Evolutionary conservation across 108 stramenopile species (phyloP).

Genomic region (Tribonema minus): DNA sequence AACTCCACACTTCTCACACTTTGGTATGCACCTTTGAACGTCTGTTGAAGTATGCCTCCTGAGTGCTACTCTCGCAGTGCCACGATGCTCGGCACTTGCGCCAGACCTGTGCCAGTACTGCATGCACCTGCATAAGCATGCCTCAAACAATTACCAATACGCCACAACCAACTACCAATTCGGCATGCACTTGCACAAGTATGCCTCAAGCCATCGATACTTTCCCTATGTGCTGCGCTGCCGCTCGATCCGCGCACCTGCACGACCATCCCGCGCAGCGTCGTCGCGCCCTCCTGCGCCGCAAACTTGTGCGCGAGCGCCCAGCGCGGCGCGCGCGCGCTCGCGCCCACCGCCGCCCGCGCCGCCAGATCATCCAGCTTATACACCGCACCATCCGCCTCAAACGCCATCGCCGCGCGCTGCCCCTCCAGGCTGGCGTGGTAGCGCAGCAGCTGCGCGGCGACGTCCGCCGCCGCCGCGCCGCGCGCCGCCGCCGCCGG

Average conservation of each 20-base stretch:
- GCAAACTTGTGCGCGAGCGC: constrained; percentile 88
- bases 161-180: no score
- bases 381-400: constrained; percentile 87
- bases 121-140: no score
- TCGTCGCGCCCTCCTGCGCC: constrained; percentile 62
- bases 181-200: no score
- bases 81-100: no score
- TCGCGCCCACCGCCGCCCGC: constrained; percentile 63
- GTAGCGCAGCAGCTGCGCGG: constrained; percentile 34
- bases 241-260: constrained; percentile 80
- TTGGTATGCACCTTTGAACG: no score
- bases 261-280: constrained; percentile 62
- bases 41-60: no score
- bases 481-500: constrained; percentile 15
- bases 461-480: background rate
- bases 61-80: no score
- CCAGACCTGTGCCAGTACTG: no score
- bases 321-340: constrained; percentile 76
- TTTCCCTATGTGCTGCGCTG: no score
- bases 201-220: no score
- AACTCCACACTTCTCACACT: no score
- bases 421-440: background rate
- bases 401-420: constrained; percentile 58
- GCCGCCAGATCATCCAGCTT: constrained; percentile 65
- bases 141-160: no score